phyloP scores from a whole-genome alignment of 2,329 filamentous ascomycete genomes.

The Phialemonium atrogriseum region DNA sequence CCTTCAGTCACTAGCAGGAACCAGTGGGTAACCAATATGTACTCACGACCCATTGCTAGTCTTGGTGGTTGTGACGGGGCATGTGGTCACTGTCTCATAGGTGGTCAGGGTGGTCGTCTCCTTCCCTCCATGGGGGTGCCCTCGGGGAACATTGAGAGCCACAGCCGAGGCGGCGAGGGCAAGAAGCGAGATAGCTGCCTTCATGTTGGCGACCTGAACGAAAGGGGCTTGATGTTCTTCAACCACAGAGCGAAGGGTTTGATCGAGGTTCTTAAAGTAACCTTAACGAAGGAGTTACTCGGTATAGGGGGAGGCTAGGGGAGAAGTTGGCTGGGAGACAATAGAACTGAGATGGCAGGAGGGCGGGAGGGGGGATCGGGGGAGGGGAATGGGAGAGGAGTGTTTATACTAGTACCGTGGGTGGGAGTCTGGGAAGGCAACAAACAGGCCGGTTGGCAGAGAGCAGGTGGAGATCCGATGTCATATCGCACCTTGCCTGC shows the following conservation, averaged over 20 bases:
- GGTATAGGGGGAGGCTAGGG: slow-evolving; percentile 8
- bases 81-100: slow-evolving; percentile 35
- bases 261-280: too few relatives aligned
- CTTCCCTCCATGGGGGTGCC: slow-evolving; percentile 6
- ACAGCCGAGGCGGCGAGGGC: slow-evolving; percentile 19
- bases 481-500: background rate
- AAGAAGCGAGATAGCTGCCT: slow-evolving; percentile 21
- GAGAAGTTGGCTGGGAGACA: slow-evolving; percentile 12
- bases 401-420: slow-evolving; percentile 15
- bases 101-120: slow-evolving; percentile 17
- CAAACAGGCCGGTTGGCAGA: background rate
- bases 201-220: slow-evolving; percentile 18
- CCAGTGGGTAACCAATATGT: slow-evolving; percentile 6
- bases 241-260: slow-evolving; percentile 13
- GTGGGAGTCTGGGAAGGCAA: background rate
- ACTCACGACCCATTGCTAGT: slow-evolving; percentile 32
- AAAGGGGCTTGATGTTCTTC: slow-evolving; percentile 7
- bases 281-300: slow-evolving; percentile 21
- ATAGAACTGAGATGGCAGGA: slow-evolving; percentile 10
- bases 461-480: background rate
- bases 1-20: background rate
- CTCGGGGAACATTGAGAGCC: slow-evolving; percentile 13
- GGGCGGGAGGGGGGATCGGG: slow-evolving; percentile 7
- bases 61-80: slow-evolving; percentile 35
- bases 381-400: slow-evolving; percentile 7